Conservation (phyloP, 495 filamentous ascomycete species). For the Xylaria palmicola region DNA sequence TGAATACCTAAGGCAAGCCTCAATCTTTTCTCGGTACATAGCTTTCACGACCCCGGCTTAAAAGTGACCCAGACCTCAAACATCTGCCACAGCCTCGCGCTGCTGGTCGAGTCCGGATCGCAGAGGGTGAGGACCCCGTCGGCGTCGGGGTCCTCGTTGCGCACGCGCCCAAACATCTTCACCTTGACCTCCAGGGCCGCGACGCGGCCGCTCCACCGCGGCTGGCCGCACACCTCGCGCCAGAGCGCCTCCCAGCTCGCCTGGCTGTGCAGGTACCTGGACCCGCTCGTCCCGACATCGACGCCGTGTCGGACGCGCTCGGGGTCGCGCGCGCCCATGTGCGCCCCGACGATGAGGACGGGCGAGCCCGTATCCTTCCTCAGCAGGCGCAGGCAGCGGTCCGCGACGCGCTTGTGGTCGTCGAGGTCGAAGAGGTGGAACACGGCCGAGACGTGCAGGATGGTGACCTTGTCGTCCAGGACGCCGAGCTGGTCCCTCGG, state of each 20-base stretch:
- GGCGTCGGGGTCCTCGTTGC: constrained; percentile 3
- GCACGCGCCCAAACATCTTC: constrained; percentile 12
- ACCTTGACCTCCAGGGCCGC: constrained; percentile 21
- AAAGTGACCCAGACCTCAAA: constrained; percentile 31
- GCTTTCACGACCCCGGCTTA: neutral
- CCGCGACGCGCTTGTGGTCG: constrained; percentile 16
- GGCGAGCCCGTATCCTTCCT: constrained; percentile 24
- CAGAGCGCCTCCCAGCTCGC: constrained; percentile 24
- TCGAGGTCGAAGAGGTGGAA: constrained; percentile 29
- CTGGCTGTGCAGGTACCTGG: constrained; percentile 15
- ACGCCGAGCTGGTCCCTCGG: constrained; percentile 17
- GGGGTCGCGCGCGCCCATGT: constrained; percentile 20
- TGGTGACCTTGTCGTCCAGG: constrained; percentile 23
- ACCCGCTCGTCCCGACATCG: neutral
- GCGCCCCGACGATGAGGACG: constrained; percentile 26
- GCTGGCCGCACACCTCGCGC: constrained; percentile 15
- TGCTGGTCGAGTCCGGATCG: neutral
- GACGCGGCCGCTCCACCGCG: constrained; percentile 18
- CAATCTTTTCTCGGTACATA: too few species aligned
- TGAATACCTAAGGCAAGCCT: too few species aligned
- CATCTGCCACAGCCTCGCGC: constrained; percentile 19
- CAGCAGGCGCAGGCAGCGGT: constrained; percentile 29
- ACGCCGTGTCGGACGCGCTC: neutral
- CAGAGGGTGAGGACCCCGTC: constrained; percentile 8
- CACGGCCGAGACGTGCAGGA: constrained; percentile 23